Base-by-base conservation (phyloP, 345 rosid genomes). In the Laguncularia racemosa region DNA sequence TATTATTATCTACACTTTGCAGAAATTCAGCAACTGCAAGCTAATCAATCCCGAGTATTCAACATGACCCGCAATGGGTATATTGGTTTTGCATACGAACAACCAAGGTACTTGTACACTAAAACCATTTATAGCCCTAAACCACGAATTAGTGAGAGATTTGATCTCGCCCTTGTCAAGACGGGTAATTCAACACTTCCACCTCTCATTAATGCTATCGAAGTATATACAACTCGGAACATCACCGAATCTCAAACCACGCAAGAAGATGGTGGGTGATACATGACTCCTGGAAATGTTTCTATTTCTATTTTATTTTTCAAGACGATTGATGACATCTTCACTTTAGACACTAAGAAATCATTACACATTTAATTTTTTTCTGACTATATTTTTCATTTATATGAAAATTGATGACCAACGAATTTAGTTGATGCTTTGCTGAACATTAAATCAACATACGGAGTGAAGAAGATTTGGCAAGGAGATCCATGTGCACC, bases 401-500 rank as follows among this genome's bases (percentile, higher is more conserved):
- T 50, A 20, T 26, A 0, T 33, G 46, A 59, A 16, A 40, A 56
- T 48, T 2, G 17, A 46, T 2, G 18, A 20, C 28, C 9, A 4
- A 33, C 11, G 40, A 0, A 10, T 33, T 7, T 33, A 77, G 81
- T 59, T 55, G 67, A 67, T 53, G 76, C 78, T 14, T 62, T 77
- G 17, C 14, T 5, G 20, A 66, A 73, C 12, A 62, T 77, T 49
- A 65, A 65, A 57, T 53, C 70, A 52, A 28, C 20, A 1, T 68
- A 74, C 48, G 55, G 55, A 33, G 43, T 74, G 18, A 62, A 43
- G 38, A 72, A 45, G 61, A 64, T 65, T 20, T 74, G 71, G 79
- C 74, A 78, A 71, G 82, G 79, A 53, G 79, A 78, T 63, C 82
- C 79, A 18, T 74, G 82, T 69, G 57, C 48, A 6, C 79, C 82